These are phyloP conservation scores for Thamnidium elegans DNA, from an alignment of 192 early-diverging fungal genomes.

Conservation along the genomic window DNA sequence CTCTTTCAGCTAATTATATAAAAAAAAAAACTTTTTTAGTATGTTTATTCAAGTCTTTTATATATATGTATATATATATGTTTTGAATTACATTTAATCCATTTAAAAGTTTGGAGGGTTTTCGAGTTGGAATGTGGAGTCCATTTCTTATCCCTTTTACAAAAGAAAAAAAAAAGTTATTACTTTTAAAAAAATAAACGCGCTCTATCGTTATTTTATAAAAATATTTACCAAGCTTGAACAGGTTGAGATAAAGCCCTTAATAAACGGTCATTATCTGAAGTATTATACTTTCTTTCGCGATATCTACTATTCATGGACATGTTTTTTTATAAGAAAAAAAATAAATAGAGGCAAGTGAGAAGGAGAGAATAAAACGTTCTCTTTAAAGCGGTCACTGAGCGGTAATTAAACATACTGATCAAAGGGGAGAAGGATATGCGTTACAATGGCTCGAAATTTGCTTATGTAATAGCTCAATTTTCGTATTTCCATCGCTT, in stretches of 20 bases:
- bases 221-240: constrained; percentile 19
- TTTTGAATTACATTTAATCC: constrained; percentile 22
- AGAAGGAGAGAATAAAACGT: no score
- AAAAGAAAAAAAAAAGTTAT: constrained; percentile 1
- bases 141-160: constrained; percentile 29
- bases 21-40: neutral
- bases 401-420: no score
- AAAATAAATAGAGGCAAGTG: no score
- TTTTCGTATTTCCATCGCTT: no score
- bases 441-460: no score
- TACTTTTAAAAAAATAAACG: neutral
- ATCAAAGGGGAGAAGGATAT: no score
- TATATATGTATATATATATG: no score
- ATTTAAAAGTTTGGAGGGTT: constrained; percentile 12
- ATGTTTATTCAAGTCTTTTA: neutral
- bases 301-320: constrained; percentile 17
- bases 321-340: no score
- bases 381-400: no score
- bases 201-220: neutral
- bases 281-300: constrained; percentile 20
- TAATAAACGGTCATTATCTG: constrained; percentile 23
- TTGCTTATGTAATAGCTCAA: no score
- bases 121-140: constrained; percentile 11
- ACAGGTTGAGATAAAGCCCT: constrained; percentile 27
- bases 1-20: constrained; percentile 14